Conservation (phyloP, 345 rosid genomes). For the Leavenworthia alabamica region DNA sequence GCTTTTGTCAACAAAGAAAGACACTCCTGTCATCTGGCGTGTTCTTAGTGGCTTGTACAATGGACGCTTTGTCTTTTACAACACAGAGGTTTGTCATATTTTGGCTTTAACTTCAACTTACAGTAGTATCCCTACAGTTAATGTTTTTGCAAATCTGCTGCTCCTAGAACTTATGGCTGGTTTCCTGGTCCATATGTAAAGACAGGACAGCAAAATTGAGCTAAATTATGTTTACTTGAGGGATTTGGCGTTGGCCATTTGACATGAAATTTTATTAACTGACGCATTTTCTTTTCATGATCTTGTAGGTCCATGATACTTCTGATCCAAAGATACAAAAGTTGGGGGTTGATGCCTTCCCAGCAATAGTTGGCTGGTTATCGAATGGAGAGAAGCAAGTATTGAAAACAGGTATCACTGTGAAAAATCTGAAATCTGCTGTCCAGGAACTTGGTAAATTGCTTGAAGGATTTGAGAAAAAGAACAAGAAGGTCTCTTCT, state of each 20-base stretch:
- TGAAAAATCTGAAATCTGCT: slow-evolving; percentile 67
- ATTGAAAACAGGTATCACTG: slow-evolving; percentile 58
- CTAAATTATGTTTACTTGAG: not conserved
- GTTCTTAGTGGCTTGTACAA: slow-evolving; percentile 76
- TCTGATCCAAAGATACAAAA: slow-evolving; percentile 44
- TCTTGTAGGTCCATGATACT: slow-evolving; percentile 57
- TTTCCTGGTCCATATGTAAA: not conserved
- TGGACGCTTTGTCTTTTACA: slow-evolving; percentile 52
- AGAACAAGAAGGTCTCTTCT: slow-evolving; percentile 59
- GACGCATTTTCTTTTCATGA: not conserved
- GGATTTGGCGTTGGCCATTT: not conserved
- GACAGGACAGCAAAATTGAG: not conserved
- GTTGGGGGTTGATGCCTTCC: slow-evolving; percentile 65
- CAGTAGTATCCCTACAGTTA: not conserved
- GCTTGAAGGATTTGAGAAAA: slow-evolving; percentile 65
- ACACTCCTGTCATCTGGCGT: slow-evolving; percentile 81
- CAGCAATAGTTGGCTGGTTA: slow-evolving; percentile 84
- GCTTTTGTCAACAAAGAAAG: slow-evolving; percentile 78
- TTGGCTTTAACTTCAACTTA: slow-evolving; percentile 2
- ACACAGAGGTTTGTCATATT: slow-evolving; percentile 51
- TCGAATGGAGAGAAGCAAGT: slow-evolving; percentile 73
- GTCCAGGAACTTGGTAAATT: slow-evolving; percentile 53
- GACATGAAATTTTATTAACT: not conserved
- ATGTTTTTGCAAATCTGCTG: not conserved
- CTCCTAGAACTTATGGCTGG: not conserved